phyloP scores from a whole-genome alignment of 1,284 basidiomycete species.

The Cystobasidium slooffiae region DNA sequence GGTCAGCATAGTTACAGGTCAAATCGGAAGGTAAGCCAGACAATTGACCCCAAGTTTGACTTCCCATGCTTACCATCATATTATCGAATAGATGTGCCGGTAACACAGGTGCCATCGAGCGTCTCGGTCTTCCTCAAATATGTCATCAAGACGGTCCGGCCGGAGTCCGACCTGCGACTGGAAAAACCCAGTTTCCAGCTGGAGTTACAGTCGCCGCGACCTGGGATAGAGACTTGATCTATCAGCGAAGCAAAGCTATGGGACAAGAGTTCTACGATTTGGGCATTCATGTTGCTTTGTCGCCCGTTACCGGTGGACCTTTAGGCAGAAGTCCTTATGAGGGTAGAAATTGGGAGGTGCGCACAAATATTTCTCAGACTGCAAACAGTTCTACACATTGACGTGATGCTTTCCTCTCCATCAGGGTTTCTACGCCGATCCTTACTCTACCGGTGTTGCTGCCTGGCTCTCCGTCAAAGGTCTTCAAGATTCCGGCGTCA shows the following conservation, averaged over 20 bases:
- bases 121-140: slow-evolving; percentile 64
- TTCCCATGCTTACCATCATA: slow-evolving; percentile 51
- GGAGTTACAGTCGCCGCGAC: slow-evolving; percentile 59
- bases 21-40: slow-evolving; percentile 35
- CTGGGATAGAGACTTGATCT: slow-evolving; percentile 59
- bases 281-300: slow-evolving; percentile 72
- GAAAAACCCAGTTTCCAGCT: slow-evolving; percentile 41
- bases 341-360: slow-evolving; percentile 58
- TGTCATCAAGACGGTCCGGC: slow-evolving; percentile 68
- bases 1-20: slow-evolving; percentile 44
- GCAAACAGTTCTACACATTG: background rate
- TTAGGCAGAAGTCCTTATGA: slow-evolving; percentile 57
- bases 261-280: slow-evolving; percentile 64
- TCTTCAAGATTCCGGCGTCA: slow-evolving; percentile 57
- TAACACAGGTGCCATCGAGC: slow-evolving; percentile 60
- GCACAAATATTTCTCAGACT: background rate
- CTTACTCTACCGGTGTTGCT: slow-evolving; percentile 57
- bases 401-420: background rate
- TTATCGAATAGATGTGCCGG: slow-evolving; percentile 63
- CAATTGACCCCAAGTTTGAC: slow-evolving; percentile 50
- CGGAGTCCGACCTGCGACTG: slow-evolving; percentile 57
- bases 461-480: slow-evolving; percentile 57
- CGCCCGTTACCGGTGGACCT: slow-evolving; percentile 55
- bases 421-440: slow-evolving; percentile 57
- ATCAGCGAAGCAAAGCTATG: slow-evolving; percentile 58